These are phyloP conservation scores for Tirmania nivea DNA, from an alignment of 495 filamentous ascomycete genomes.

Conservation along the genomic window DNA sequence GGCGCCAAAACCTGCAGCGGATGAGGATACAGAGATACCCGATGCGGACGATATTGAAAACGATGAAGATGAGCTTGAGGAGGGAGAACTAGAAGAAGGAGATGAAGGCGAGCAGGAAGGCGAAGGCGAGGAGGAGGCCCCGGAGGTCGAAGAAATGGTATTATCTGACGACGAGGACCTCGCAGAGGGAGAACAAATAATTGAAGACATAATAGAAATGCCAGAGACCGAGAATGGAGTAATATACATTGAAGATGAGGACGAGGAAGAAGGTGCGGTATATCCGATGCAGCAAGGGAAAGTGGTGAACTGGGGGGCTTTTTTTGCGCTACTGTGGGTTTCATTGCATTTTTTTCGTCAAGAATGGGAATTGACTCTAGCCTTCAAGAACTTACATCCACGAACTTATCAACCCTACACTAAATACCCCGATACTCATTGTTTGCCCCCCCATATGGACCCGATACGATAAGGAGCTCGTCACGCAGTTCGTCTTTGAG, in stretches of 20 bases:
- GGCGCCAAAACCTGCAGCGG: constrained; percentile 14
- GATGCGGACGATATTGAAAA: constrained; percentile 23
- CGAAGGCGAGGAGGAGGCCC: constrained; percentile 23
- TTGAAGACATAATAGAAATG: constrained; percentile 20
- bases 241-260: constrained; percentile 61
- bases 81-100: constrained; percentile 16
- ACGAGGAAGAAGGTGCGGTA: constrained; percentile 70
- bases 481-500: constrained; percentile 87
- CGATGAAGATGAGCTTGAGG: constrained; percentile 31
- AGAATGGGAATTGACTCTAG: not conserved
- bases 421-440: constrained; percentile 83
- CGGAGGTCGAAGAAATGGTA: constrained; percentile 18
- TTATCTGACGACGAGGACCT: constrained; percentile 4
- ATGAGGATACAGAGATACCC: constrained; percentile 7
- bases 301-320: constrained; percentile 71
- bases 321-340: constrained; percentile 56
- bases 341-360: not conserved
- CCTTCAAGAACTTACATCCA: constrained; percentile 46
- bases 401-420: constrained; percentile 62
- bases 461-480: constrained; percentile 51
- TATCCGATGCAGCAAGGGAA: constrained; percentile 69
- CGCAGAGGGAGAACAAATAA: constrained; percentile 3
- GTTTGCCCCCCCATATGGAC: constrained; percentile 76
- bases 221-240: constrained; percentile 22
- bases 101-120: constrained; percentile 15